Evolutionary conservation across 2,329 filamentous ascomycete genomes (phyloP).

Genomic region (Nakataea oryzae): DNA sequence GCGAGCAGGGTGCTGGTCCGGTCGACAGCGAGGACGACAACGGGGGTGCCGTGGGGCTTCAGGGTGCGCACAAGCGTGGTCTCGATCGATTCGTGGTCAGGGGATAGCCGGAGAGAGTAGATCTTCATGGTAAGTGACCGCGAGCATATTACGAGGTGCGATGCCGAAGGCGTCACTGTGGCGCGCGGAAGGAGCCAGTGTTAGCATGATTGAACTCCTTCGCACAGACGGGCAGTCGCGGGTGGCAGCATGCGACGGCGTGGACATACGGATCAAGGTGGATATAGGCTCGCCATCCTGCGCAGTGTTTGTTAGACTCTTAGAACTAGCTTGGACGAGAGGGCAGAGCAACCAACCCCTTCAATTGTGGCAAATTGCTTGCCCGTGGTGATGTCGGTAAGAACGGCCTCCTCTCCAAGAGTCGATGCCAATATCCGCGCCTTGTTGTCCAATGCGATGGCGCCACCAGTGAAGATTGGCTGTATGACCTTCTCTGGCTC

Average conservation of each 20-base stretch:
- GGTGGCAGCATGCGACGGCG: slow-evolving; percentile 5
- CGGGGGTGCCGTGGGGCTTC: slow-evolving; percentile 84
- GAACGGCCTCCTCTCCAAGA: slow-evolving; percentile 80
- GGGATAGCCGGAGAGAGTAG: slow-evolving; percentile 57
- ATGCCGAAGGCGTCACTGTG: slow-evolving; percentile 74
- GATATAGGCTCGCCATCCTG: slow-evolving; percentile 75
- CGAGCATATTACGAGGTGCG: slow-evolving; percentile 84
- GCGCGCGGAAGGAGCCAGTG: slow-evolving; percentile 3
- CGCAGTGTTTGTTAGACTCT: neutral
- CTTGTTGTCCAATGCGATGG: slow-evolving; percentile 70
- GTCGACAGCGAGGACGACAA: slow-evolving; percentile 78
- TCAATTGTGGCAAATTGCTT: slow-evolving; percentile 77
- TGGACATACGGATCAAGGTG: slow-evolving; percentile 48
- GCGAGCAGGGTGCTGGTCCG: slow-evolving; percentile 80
- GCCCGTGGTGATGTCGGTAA: slow-evolving; percentile 78
- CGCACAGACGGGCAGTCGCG: neutral
- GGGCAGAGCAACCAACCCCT: slow-evolving; percentile 47
- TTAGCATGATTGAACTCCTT: slow-evolving; percentile 7
- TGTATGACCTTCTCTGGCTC: slow-evolving; percentile 73
- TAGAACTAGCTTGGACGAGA: neutral
- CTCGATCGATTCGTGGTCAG: slow-evolving; percentile 46
- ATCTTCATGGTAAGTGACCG: slow-evolving; percentile 94
- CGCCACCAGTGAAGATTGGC: slow-evolving; percentile 89
- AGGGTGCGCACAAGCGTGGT: slow-evolving; percentile 65
- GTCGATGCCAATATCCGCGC: slow-evolving; percentile 78